Evolutionary conservation across 192 early-diverging fungal species (phyloP).

Genomic region (Martensiomyces pterosporus): DNA sequence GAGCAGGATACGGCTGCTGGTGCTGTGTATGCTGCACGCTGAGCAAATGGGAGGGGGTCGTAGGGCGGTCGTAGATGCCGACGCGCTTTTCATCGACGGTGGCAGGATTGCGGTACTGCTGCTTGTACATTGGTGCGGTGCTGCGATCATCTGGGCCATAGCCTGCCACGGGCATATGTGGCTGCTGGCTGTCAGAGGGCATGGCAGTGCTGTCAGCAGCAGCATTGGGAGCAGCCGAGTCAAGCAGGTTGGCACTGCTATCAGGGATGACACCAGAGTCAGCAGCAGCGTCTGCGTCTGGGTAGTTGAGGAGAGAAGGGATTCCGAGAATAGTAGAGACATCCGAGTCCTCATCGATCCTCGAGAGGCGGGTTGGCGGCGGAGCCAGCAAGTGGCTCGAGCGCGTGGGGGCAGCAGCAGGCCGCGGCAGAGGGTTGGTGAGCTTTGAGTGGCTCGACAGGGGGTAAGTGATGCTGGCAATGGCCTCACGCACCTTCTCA

Average conservation of each 20-base stretch:
- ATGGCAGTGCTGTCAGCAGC: slow-evolving; percentile 6
- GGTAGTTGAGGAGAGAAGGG: slow-evolving; percentile 38
- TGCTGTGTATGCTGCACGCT: neutral
- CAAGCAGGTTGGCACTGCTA: neutral
- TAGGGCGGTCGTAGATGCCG: too few species aligned
- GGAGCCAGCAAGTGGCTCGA: slow-evolving; percentile 27
- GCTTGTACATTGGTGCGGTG: neutral
- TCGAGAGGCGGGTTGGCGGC: slow-evolving; percentile 20
- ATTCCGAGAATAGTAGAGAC: slow-evolving; percentile 31
- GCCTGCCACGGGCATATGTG: neutral
- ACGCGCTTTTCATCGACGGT: too few species aligned
- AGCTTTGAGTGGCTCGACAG: slow-evolving; percentile 10
- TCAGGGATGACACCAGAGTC: slow-evolving; percentile 1
- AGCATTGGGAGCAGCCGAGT: neutral
- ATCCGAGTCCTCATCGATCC: slow-evolving; percentile 28
- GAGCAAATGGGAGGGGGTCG: too few species aligned
- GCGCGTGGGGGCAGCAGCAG: slow-evolving; percentile 6
- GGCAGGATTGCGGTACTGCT: too few species aligned
- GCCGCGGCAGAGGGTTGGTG: slow-evolving; percentile 3
- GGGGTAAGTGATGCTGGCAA: slow-evolving; percentile 23
- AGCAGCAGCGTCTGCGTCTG: slow-evolving; percentile 3
- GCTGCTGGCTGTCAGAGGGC: neutral
- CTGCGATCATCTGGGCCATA: neutral
- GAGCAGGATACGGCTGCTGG: too few species aligned
- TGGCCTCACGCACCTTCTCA: slow-evolving; percentile 30